Base-by-base conservation (phyloP, 1,284 basidiomycete genomes). In the Microbotryum saponariae region DNA sequence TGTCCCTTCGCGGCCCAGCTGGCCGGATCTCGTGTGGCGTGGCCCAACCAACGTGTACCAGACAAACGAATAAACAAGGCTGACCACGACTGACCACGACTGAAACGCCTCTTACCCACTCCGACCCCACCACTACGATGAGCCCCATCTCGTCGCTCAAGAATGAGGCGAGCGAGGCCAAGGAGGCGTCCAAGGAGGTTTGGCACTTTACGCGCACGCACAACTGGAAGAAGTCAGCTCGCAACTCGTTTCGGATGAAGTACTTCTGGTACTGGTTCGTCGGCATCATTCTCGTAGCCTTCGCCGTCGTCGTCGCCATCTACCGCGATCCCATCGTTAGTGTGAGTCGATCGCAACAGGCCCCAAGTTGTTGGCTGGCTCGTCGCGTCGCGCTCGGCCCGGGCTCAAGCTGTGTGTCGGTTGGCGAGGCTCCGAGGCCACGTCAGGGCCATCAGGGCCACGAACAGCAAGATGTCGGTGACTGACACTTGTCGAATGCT, bases 241-340 rank as follows among this genome's bases (percentile, higher is more conserved):
- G 58, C 10, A 52, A 51, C 25, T 51, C 47, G 20, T 53, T 64
- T 14, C 23, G 44, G 21, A 56, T 63, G 31, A 62, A 67, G 51
- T 67, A 67, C 51, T 64, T 54, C 63, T 63, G 55, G 12, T 64
- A 58, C 50, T 67, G 66, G 66, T 20, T 67, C 45, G 18, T 55
- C 16, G 47, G 46, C 25, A 49, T 61, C 53, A 23, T 62, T n/a
- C n/a, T 46, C 37, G 58, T 53, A 23, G 58, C 59, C 6, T 29
- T 54, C n/a, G 6, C 59, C 31, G 55, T 44, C 25, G 51, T 61
- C 16, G 50, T 66, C 25, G 47, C 64, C 25, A 48, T 62, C 58
- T 64, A 59, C 53, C 62, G 60, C 18, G 65, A 66, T 50, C 54
- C 49, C 33, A 64, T 67, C 46, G 60, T 64, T 6, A 42, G 6